Evolutionary conservation across 495 filamentous ascomycete genomes (phyloP).

Genomic region (Bryoglossum gracile): DNA sequence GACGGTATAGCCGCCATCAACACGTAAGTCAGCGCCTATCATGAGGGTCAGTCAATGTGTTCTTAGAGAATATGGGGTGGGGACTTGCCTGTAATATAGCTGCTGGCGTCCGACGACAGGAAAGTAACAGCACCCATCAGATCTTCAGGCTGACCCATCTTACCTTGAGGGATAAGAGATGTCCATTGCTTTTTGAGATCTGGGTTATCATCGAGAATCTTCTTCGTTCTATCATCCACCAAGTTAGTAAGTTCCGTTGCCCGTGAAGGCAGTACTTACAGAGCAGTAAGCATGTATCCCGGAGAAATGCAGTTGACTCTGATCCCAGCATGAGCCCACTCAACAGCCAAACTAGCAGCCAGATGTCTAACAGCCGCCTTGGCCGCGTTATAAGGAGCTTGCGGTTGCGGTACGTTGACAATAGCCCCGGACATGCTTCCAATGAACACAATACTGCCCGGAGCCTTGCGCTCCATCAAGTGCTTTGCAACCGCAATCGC

Average conservation of each 20-base stretch:
- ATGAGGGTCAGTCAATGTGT: not conserved
- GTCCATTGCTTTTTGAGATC: constrained; percentile 83
- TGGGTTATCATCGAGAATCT: constrained; percentile 88
- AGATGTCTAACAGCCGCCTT: constrained; percentile 83
- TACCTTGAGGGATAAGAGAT: constrained; percentile 80
- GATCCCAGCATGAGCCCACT: constrained; percentile 74
- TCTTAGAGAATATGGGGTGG: not conserved
- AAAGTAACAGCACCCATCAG: constrained; percentile 92
- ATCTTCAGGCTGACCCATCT: constrained; percentile 88
- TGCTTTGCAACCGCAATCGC: constrained; percentile 81
- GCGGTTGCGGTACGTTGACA: constrained; percentile 91
- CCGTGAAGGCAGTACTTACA: constrained; percentile 45
- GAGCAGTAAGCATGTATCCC: constrained; percentile 82
- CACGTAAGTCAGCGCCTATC: constrained; percentile 64
- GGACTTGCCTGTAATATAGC: constrained; percentile 67
- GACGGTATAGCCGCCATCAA: constrained; percentile 87
- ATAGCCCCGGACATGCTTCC: constrained; percentile 89
- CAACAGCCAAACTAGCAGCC: constrained; percentile 80
- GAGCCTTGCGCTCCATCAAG: constrained; percentile 69
- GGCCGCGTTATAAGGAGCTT: constrained; percentile 82
- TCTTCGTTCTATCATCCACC: constrained; percentile 62
- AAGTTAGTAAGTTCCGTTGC: constrained; percentile 15
- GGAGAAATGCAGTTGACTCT: constrained; percentile 73
- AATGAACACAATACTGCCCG: constrained; percentile 89
- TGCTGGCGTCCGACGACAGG: constrained; percentile 75